phyloP scores from a whole-genome alignment of 1,284 basidiomycete genomes.

The Polyporus tsugae region DNA sequence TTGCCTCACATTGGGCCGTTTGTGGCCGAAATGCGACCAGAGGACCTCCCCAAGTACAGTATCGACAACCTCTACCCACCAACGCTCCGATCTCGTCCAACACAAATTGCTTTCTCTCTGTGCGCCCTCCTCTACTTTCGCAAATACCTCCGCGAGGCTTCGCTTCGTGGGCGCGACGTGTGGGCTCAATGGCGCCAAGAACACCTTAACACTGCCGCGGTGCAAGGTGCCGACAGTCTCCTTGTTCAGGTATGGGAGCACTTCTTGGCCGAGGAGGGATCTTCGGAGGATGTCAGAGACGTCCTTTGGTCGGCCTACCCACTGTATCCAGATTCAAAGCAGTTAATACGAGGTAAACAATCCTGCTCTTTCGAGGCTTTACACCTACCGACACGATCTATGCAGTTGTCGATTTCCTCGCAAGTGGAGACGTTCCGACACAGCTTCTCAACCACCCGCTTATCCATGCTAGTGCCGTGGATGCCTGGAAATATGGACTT shows the following conservation, averaged over 20 bases:
- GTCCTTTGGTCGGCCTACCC: conserved; percentile 38
- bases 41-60: conserved; percentile 33
- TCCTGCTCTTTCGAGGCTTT: not conserved
- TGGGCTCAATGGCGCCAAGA: conserved; percentile 43
- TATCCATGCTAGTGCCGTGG: conserved; percentile 48
- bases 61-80: conserved; percentile 32
- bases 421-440: conserved; percentile 40
- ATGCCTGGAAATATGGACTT: conserved; percentile 54
- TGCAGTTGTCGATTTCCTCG: conserved; percentile 57
- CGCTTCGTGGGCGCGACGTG: conserved; percentile 30
- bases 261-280: conserved; percentile 37
- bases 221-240: conserved; percentile 34
- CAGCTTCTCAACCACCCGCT: conserved; percentile 52
- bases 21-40: conserved; percentile 35
- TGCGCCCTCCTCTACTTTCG: conserved; percentile 39
- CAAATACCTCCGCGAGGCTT: conserved; percentile 5
- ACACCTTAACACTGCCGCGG: conserved; percentile 18
- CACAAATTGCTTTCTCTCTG: conserved; percentile 40
- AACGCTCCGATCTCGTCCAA: conserved; percentile 16
- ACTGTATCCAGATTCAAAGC: conserved; percentile 20
- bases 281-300: conserved; percentile 34
- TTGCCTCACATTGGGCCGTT: conserved; percentile 34
- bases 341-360: conserved; percentile 31
- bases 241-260: conserved; percentile 38
- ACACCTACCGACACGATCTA: conserved; percentile 1